These are phyloP conservation scores for Colletotrichum truncatum DNA, from an alignment of 2,329 filamentous ascomycete genomes.

Conservation along the genomic window DNA sequence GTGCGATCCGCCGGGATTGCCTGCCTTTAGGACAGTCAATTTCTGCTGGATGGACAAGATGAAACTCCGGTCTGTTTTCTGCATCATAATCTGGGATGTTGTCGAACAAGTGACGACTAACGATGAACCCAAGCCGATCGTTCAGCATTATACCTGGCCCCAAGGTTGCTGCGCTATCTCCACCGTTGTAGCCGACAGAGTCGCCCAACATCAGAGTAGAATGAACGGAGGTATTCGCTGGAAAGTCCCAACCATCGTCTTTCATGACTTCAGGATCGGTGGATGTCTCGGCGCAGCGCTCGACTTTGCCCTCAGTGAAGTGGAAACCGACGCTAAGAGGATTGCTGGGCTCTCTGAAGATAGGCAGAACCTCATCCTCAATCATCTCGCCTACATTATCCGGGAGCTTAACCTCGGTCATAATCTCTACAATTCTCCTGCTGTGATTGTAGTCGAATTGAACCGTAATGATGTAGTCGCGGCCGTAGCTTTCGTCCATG, in stretches of 20 bases:
- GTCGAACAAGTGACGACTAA: slow-evolving; percentile 8
- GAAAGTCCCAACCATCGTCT: neutral
- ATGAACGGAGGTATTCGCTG: neutral
- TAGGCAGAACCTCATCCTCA: neutral
- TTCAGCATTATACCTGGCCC: neutral
- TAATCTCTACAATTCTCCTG: neutral
- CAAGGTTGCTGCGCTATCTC: neutral
- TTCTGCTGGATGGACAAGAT: neutral
- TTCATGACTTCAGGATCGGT: neutral
- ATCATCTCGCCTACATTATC: neutral
- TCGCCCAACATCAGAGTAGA: neutral
- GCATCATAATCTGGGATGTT: neutral
- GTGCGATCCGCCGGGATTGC: neutral
- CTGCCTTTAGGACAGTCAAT: neutral
- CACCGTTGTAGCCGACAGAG: neutral
- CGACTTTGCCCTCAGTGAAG: neutral
- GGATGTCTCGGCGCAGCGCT: neutral
- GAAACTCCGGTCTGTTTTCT: neutral
- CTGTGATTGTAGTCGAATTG: neutral
- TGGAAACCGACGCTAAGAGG: neutral
- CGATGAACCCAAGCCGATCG: neutral
- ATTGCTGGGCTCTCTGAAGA: neutral
- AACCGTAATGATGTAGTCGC: neutral
- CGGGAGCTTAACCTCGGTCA: neutral
- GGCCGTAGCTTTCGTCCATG: neutral